These are phyloP conservation scores for Alternaria panax DNA, from an alignment of 2,329 filamentous ascomycete genomes.

Conservation along the genomic window DNA sequence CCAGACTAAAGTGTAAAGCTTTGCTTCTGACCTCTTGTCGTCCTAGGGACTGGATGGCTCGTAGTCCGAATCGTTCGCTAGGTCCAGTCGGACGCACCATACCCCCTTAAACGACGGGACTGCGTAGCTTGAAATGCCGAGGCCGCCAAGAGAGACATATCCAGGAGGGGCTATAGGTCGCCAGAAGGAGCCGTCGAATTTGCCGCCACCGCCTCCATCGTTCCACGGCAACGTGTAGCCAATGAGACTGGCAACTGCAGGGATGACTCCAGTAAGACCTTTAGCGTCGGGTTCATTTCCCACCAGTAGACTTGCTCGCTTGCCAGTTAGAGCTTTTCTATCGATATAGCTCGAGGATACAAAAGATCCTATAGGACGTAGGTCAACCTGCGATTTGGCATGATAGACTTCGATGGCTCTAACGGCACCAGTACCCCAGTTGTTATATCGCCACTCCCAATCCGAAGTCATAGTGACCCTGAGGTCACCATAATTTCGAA, in stretches of 20 bases:
- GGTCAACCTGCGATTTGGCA: neutral
- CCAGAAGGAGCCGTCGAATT: neutral
- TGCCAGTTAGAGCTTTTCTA: neutral
- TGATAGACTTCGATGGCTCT: neutral
- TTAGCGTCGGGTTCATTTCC: neutral
- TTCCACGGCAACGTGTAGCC: neutral
- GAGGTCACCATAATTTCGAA: neutral
- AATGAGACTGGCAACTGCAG: neutral
- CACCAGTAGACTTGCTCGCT: no score
- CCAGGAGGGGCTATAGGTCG: neutral
- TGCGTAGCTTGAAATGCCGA: neutral
- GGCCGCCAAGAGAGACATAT: neutral
- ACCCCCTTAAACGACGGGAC: no score
- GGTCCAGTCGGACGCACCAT: no score
- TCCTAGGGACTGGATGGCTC: neutral
- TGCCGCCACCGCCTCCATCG: neutral
- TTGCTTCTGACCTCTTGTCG: neutral
- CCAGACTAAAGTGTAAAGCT: neutral
- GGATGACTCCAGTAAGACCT: neutral
- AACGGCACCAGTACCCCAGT: neutral
- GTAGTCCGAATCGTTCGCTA: no score
- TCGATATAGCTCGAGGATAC: neutral
- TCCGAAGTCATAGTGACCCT: neutral
- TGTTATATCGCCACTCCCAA: neutral
- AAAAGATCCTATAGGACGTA: neutral